Base-by-base conservation (phyloP, 768 basidiomycete genomes). In the Mycena epipterygia region DNA sequence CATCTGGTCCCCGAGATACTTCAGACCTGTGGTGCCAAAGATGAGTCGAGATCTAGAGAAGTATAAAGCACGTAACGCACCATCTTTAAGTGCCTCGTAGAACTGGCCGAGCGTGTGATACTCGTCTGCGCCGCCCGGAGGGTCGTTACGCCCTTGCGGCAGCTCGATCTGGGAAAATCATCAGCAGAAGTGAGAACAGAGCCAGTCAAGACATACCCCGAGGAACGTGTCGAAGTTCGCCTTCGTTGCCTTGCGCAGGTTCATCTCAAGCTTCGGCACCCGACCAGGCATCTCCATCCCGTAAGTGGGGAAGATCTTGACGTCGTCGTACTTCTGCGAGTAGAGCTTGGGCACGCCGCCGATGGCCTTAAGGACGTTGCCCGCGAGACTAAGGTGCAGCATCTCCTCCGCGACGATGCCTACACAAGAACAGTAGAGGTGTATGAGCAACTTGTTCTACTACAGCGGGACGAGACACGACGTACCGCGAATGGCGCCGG, bases 351-450 rank as follows among this genome's bases (percentile, higher is more conserved):
- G 75, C 35, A 21, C 71, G 13, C 74, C 75, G 21, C 74, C 78
- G 41, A 76, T 59, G 8, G 78, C 73, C 37, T 59, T 70, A 27
- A 77, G 68, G 29, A 75, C 60, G 33, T 79, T 79, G 16, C 78
- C 75, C n/a, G 74, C 75, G 21, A 79, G 73, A 51, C 65, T 70
- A 27, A 79, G 72, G 70, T 79, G 78, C 49, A 79, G 71, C 76
- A 79, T 79, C 52, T 79, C 78, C 68, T 79, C 72, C 9, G 71
- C 66, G 49, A 76, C 74, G 30, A 79, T 73, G 27, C 73, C 78
- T 79, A 55, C 37, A 25, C 23, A 39, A 17, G 14, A 29, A 49
- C 19, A 33, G 61, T 27, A 64, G n/a, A 27, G 23, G 2, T 49
- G 41, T 51, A 53, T 53, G 52, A 53, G 52, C 52, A 53, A 53